Evolutionary conservation across 257 asterid species (phyloP).

Genomic region (Przewalskia tangutica): DNA sequence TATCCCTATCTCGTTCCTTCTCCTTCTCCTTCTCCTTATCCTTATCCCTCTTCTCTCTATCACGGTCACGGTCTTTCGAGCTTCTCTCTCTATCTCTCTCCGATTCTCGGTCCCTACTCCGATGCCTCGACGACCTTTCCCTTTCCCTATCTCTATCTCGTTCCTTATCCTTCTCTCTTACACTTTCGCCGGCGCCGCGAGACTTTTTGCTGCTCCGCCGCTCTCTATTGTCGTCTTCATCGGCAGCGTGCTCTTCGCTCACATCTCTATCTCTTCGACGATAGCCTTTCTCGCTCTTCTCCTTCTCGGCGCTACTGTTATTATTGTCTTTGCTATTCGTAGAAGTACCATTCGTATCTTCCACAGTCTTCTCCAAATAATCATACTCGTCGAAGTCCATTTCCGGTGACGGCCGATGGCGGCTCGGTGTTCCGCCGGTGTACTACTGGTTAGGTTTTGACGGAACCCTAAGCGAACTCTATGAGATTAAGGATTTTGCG

Average conservation of each 20-base stretch:
- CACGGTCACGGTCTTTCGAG: slow-evolving; percentile 25
- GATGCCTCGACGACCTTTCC: slow-evolving; percentile 56
- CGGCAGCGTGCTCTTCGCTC: slow-evolving; percentile 43
- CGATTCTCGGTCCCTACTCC: slow-evolving; percentile 44
- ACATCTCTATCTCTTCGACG: slow-evolving; percentile 63
- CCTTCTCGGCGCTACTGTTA: slow-evolving; percentile 36
- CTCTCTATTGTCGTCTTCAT: slow-evolving; percentile 44
- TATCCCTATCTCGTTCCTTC: slow-evolving; percentile 26
- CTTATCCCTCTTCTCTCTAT: slow-evolving; percentile 20
- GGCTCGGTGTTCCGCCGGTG: not conserved
- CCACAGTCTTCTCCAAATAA: slow-evolving; percentile 85
- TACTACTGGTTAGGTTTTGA: not conserved
- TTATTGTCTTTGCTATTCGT: slow-evolving; percentile 42
- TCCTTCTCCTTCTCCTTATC: slow-evolving; percentile 19
- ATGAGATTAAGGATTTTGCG: not conserved
- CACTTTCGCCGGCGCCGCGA: slow-evolving; percentile 35
- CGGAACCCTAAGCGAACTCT: not conserved
- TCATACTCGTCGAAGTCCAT: slow-evolving; percentile 99
- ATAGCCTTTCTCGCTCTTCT: slow-evolving; percentile 55
- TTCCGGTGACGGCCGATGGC: not conserved
- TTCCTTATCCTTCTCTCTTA: slow-evolving; percentile 36
- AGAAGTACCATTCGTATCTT: slow-evolving; percentile 57
- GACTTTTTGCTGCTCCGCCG: slow-evolving; percentile 62
- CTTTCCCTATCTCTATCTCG: slow-evolving; percentile 40
- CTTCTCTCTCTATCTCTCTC: slow-evolving; percentile 35